Percentiles rank a stretch among this genome's conserved stretches.
These are phyloP conservation scores for Candida nemodendra DNA, from an alignment of 805 yeast species.

Conservation along the genomic window DNA sequence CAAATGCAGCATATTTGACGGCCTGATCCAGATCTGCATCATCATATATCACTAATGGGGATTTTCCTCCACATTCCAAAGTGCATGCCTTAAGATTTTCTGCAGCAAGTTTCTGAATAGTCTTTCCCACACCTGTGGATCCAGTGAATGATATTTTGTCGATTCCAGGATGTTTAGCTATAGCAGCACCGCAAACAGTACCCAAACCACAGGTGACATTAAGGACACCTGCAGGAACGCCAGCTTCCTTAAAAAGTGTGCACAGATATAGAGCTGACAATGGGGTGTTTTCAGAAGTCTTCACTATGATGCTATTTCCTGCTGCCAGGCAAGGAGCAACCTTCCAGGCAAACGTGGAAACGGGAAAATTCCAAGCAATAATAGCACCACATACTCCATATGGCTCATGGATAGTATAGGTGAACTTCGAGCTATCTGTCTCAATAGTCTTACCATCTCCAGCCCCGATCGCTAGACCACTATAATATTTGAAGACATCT, in stretches of 20 bases:
- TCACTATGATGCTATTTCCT: conserved; percentile 62
- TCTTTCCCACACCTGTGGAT: conserved; percentile 71
- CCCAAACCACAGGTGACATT: conserved; percentile 66
- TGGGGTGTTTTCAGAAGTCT: conserved; percentile 67
- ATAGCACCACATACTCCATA: conserved; percentile 70
- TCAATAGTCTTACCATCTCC: conserved; percentile 60
- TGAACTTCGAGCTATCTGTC: conserved; percentile 53
- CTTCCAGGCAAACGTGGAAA: conserved; percentile 68
- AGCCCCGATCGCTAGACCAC: conserved; percentile 74
- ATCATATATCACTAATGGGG: conserved; percentile 84
- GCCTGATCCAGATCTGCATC: conserved; percentile 82
- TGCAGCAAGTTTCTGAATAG: conserved; percentile 78
- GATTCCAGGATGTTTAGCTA: conserved; percentile 55
- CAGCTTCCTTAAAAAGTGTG: conserved; percentile 53
- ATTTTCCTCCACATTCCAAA: conserved; percentile 94
- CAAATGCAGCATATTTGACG: conserved; percentile 69
- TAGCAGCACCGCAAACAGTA: conserved; percentile 56
- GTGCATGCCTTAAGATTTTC: conserved; percentile 87
- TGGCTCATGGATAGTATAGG: conserved; percentile 66
- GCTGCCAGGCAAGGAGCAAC: conserved; percentile 67
- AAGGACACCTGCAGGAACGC: conserved; percentile 63
- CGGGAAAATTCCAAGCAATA: conserved; percentile 74
- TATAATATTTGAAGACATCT: conserved; percentile 59
- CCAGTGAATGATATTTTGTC: conserved; percentile 70
- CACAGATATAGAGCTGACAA: conserved; percentile 60